phyloP scores from a whole-genome alignment of 1,284 basidiomycete genomes.

The Ceratorhiza oryzae-sativae region DNA sequence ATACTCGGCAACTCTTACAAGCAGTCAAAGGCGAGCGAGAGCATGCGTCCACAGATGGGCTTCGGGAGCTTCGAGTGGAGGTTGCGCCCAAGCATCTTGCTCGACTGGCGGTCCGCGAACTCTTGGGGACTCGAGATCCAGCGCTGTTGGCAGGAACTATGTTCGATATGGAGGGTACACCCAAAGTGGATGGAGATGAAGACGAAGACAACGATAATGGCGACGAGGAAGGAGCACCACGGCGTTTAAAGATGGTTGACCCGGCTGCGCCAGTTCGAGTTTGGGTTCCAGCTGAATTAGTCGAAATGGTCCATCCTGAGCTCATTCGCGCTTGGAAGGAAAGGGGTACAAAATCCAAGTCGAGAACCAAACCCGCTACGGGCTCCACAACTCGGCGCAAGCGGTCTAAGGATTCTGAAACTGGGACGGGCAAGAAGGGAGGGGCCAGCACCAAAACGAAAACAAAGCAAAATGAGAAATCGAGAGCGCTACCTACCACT shows the following conservation, averaged over 20 bases:
- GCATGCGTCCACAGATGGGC: constrained; percentile 71
- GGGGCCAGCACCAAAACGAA: constrained; percentile 1
- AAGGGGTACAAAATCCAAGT: constrained; percentile 49
- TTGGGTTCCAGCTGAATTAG: constrained; percentile 80
- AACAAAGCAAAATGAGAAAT: constrained; percentile 22
- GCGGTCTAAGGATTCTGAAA: constrained; percentile 1
- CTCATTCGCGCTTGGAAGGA: constrained; percentile 68
- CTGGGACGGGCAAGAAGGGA: constrained; percentile 18
- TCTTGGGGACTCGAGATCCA: constrained; percentile 64
- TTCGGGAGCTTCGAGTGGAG: constrained; percentile 76
- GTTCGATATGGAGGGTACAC: constrained; percentile 45
- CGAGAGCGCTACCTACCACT: constrained; percentile 5
- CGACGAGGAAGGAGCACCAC: constrained; percentile 40
- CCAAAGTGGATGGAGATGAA: constrained; percentile 51
- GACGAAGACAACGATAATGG: constrained; percentile 50
- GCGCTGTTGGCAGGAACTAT: constrained; percentile 47
- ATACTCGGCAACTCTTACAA: constrained; percentile 43
- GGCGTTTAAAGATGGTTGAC: constrained; percentile 46
- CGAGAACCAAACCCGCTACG: neutral
- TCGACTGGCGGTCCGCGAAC: constrained; percentile 65
- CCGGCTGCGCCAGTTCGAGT: constrained; percentile 56
- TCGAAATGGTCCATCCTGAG: constrained; percentile 67
- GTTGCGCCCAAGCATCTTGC: constrained; percentile 71
- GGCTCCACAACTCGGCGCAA: constrained; percentile 17
- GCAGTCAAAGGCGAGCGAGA: constrained; percentile 48